Conservation (phyloP, 2,329 filamentous ascomycete genomes). For the Septoria petroselini region DNA sequence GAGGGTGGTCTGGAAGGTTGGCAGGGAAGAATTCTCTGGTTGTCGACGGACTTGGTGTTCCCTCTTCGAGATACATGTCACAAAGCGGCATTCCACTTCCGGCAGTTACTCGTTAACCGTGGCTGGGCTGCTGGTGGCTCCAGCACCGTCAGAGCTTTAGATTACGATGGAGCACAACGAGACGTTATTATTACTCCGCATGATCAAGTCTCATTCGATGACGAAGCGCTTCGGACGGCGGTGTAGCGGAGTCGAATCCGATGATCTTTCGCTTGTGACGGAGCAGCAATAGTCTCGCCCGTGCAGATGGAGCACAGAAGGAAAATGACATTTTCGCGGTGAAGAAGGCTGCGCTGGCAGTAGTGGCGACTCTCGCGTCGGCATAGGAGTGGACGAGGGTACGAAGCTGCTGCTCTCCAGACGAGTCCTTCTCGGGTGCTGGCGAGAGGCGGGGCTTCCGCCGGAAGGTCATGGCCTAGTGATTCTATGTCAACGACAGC, state of each 20-base stretch:
- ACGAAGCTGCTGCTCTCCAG: no score
- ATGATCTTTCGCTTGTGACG: neutral
- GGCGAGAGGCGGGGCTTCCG: neutral
- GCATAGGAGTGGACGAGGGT: no score
- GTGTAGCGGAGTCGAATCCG: neutral
- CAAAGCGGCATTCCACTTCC: no score
- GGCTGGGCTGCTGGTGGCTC: no score
- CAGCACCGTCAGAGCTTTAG: no score
- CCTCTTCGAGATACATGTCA: no score
- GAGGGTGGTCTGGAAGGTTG: neutral
- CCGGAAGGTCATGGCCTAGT: neutral
- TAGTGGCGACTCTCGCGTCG: neutral
- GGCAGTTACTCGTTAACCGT: no score
- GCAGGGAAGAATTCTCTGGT: neutral
- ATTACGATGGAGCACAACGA: neutral
- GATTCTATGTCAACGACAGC: neutral
- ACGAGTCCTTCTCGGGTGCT: neutral
- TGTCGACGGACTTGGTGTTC: no score
- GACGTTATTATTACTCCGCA: neutral
- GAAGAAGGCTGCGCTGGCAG: neutral
- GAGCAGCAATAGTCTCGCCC: neutral
- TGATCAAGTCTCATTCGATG: neutral
- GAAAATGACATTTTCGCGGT: neutral
- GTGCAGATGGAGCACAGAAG: no score
- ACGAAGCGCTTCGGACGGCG: neutral